phyloP scores from a whole-genome alignment of 768 basidiomycete species.

The Mycena maculata region DNA sequence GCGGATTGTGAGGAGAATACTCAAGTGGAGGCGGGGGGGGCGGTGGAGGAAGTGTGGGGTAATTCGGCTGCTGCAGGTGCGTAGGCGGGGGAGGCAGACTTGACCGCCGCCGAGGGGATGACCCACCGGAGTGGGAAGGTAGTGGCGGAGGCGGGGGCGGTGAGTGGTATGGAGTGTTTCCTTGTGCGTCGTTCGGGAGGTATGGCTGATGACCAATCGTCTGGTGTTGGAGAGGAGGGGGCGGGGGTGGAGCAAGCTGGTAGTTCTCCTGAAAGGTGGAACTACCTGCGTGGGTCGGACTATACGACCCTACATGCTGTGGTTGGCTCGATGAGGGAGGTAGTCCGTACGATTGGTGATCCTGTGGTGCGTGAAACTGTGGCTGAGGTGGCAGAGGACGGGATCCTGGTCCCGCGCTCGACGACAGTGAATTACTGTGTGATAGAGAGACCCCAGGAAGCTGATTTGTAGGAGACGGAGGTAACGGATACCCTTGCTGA shows the following conservation, averaged over 20 bases:
- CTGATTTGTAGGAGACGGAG: conserved; percentile 51
- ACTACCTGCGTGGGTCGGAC: conserved; percentile 32
- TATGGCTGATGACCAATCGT: conserved; percentile 38
- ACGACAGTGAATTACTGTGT: conserved; percentile 43
- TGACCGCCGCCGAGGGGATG: conserved; percentile 53
- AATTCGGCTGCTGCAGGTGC: conserved; percentile 49
- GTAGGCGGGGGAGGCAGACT: conserved; percentile 65
- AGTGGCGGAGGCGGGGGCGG: conserved; percentile 44
- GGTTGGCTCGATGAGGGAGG: conserved; percentile 41
- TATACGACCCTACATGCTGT: conserved; percentile 43
- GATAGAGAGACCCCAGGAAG: conserved; percentile 45
- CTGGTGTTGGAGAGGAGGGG: conserved; percentile 44
- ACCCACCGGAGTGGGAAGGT: conserved; percentile 44
- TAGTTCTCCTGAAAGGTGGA: conserved; percentile 38
- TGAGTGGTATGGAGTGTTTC: conserved; percentile 33
- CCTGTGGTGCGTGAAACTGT: conserved; percentile 51
- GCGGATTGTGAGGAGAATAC: conserved; percentile 29
- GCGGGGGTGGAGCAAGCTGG: conserved; percentile 50
- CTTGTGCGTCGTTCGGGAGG: conserved; percentile 23
- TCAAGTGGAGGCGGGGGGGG: conserved; percentile 39
- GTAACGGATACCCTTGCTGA: conserved; percentile 48
- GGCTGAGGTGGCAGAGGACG: conserved; percentile 61
- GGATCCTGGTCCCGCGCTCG: conserved; percentile 48
- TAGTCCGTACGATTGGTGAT: conserved; percentile 45
- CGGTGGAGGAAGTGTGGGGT: conserved; percentile 44